Evolutionary conservation across 306 rosid genomes (phyloP).

Genomic region (Vachellia pachyceras): DNA sequence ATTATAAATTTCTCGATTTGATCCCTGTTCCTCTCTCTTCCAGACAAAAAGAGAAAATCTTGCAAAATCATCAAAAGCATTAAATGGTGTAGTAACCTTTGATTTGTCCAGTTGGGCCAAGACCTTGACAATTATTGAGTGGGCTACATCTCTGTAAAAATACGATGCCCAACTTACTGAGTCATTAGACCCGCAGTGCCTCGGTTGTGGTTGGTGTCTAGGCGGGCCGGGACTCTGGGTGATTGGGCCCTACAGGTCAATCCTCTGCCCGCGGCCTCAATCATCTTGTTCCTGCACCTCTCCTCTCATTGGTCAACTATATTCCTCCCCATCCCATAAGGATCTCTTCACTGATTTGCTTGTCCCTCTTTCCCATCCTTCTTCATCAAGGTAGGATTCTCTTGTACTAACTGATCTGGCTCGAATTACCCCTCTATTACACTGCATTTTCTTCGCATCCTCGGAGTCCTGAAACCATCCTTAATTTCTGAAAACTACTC

Average conservation of each 20-base stretch:
- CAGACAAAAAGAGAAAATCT: neutral
- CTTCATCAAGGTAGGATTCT: constrained; percentile 32
- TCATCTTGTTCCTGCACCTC: constrained; percentile 12
- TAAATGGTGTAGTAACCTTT: too few species aligned
- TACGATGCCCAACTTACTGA: neutral
- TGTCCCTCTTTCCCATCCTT: neutral
- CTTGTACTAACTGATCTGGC: neutral
- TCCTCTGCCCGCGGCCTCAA: constrained; percentile 29
- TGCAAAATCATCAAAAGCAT: neutral
- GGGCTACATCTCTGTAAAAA: neutral
- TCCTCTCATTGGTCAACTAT: constrained; percentile 42
- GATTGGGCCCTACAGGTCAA: neutral
- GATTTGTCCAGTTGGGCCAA: neutral
- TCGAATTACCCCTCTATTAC: neutral
- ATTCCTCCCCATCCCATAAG: constrained; percentile 37
- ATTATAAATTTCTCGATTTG: neutral
- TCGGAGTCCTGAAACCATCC: neutral
- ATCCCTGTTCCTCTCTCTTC: neutral
- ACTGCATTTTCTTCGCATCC: neutral
- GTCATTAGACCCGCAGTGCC: neutral
- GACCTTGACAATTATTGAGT: neutral
- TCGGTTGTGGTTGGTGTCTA: neutral
- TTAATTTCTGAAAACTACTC: neutral
- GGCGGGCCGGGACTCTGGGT: neutral
- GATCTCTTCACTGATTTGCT: neutral